These are phyloP conservation scores for Ganoderma meredithae DNA, from an alignment of 1,284 basidiomycete genomes.

Conservation along the genomic window DNA sequence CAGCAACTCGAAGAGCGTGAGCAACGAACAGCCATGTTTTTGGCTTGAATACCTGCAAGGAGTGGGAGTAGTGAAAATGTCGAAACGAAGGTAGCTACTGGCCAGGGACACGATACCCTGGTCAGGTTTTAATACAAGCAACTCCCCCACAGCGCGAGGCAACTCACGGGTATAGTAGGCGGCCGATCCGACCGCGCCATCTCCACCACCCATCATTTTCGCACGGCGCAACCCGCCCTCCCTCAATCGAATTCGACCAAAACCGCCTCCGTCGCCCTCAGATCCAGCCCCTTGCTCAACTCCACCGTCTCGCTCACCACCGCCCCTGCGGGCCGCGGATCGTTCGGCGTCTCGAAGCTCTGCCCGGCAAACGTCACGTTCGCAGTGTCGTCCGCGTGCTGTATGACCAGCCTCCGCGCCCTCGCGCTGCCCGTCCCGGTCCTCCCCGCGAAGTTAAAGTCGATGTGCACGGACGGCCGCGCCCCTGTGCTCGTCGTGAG, in stretches of 20 bases:
- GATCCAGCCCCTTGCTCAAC: conserved; percentile 54
- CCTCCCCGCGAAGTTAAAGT: conserved; percentile 44
- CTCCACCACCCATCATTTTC: too few relatives aligned
- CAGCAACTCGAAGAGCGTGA: too few relatives aligned
- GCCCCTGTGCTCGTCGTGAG: conserved; percentile 45
- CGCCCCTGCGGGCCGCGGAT: conserved; percentile 54
- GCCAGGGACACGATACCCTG: neutral
- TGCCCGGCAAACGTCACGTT: conserved; percentile 71
- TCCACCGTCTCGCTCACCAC: conserved; percentile 45
- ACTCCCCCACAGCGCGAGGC: too few relatives aligned
- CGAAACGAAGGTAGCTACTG: neutral
- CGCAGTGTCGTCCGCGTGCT: conserved; percentile 62
- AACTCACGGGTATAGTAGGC: too few relatives aligned
- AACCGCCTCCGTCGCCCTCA: conserved; percentile 66
- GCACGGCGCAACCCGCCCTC: too few relatives aligned
- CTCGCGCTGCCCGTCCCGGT: conserved; percentile 13
- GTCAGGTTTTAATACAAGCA: neutral
- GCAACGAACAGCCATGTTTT: too few relatives aligned
- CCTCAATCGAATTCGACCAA: conserved; percentile 40
- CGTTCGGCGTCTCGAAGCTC: conserved; percentile 60
- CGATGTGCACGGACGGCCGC: conserved; percentile 52
- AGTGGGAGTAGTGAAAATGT: too few relatives aligned
- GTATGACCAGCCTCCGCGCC: conserved; percentile 39
- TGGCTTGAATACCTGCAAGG: too few relatives aligned
- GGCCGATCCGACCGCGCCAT: too few relatives aligned